phyloP scores from a whole-genome alignment of 306 rosid genomes.

The Vachellia pachyceras region DNA sequence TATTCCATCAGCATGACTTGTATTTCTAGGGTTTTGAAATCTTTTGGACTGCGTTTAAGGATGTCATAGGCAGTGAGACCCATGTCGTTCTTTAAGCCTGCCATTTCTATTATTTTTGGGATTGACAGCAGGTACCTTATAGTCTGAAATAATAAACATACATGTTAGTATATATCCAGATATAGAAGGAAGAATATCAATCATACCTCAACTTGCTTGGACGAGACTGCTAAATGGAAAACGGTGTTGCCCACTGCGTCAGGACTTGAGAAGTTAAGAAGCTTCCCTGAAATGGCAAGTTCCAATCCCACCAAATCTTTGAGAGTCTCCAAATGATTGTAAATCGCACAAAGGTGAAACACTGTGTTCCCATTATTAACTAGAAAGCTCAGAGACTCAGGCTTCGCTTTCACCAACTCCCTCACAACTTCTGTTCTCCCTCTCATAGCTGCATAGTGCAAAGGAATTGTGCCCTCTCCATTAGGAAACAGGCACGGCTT shows the following conservation, averaged over 20 bases:
- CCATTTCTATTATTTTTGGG: not conserved
- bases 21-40: constrained; percentile 18
- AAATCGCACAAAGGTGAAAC: not conserved
- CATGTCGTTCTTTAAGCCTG: not conserved
- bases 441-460: not conserved
- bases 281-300: not conserved
- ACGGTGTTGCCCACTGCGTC: not conserved
- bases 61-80: not conserved
- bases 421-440: not conserved
- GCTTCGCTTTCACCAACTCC: not conserved
- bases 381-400: not conserved
- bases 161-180: no score
- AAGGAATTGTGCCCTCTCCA: not conserved
- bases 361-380: not conserved
- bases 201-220: not conserved
- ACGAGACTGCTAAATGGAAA: not conserved
- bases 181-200: no score
- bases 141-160: not conserved
- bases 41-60: not conserved
- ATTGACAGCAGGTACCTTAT: constrained; percentile 16
- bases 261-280: not conserved
- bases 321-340: not conserved
- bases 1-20: not conserved
- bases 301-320: not conserved
- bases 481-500: no score